A percentile compares a stretch with the other conserved stretches of the same genome.
These are phyloP conservation scores for Epichloe bromicola DNA, from an alignment of 2,329 filamentous ascomycete genomes.

Conservation along the genomic window DNA sequence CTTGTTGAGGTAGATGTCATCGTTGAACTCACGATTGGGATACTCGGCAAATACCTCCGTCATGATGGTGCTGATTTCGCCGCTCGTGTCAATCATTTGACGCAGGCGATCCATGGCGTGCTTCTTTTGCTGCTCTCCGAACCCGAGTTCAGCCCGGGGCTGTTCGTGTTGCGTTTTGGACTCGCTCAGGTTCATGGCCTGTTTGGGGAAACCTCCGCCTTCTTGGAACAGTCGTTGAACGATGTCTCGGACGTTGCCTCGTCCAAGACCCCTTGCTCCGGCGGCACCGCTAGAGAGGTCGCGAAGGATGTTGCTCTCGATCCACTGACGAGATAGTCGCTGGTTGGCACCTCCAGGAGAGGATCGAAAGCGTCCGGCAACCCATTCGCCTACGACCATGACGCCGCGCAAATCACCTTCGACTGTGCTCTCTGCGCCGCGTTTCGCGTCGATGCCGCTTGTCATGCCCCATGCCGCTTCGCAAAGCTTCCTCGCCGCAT, in stretches of 20 bases:
- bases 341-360: constrained; percentile 25
- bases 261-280: constrained; percentile 56
- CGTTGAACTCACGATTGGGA: constrained; percentile 78
- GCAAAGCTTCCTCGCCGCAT: constrained; percentile 74
- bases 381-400: constrained; percentile 82
- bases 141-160: constrained; percentile 49
- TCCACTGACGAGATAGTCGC: constrained; percentile 59
- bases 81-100: constrained; percentile 67
- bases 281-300: constrained; percentile 59
- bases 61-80: constrained; percentile 66
- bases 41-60: constrained; percentile 79
- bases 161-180: constrained; percentile 38
- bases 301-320: constrained; percentile 57
- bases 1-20: constrained; percentile 82
- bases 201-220: constrained; percentile 63
- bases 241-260: constrained; percentile 61
- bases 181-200: constrained; percentile 25
- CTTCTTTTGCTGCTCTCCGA: constrained; percentile 56
- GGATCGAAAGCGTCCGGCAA: constrained; percentile 55
- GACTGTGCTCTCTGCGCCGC: constrained; percentile 53
- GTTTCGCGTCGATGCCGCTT: constrained; percentile 54
- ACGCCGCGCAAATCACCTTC: constrained; percentile 67
- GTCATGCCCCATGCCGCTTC: constrained; percentile 74
- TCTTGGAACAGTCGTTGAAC: constrained; percentile 68
- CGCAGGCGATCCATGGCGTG: constrained; percentile 57